Evolutionary conservation across 2,329 filamentous ascomycete species (phyloP).

Genomic region (Fusarium ambrosium): DNA sequence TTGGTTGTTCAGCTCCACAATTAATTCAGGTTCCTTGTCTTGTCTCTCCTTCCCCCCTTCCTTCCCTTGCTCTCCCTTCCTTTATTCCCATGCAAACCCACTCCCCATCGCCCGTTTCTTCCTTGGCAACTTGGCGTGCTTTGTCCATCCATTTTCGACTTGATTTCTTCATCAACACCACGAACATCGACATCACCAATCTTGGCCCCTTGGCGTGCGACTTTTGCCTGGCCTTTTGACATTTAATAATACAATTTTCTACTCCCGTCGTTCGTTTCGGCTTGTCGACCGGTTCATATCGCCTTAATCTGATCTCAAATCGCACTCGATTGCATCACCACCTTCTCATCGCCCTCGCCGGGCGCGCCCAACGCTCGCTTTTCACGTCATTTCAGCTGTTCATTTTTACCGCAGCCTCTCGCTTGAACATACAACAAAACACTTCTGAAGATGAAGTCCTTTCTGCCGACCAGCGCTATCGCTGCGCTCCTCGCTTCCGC

Average conservation of each 20-base stretch:
- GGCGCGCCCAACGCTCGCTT: conserved; percentile 37
- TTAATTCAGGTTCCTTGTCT: conserved; percentile 23
- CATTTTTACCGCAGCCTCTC: conserved; percentile 18
- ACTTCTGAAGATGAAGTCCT: conserved; percentile 41
- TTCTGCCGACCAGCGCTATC: conserved; percentile 31
- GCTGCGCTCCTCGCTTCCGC: conserved; percentile 42
- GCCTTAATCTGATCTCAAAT: conserved; percentile 6
- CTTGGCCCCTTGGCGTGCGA: conserved; percentile 5
- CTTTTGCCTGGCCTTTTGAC: not conserved
- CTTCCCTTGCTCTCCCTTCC: conserved; percentile 28
- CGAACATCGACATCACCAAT: conserved; percentile 24
- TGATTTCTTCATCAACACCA: conserved; percentile 43
- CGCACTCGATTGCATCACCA: conserved; percentile 4
- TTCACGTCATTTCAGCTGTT: conserved; percentile 1
- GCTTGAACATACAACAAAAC: conserved; percentile 8
- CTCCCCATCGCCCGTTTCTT: conserved; percentile 38
- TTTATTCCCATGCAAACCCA: conserved; percentile 32
- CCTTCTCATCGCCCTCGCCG: conserved; percentile 19
- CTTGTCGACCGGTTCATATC: conserved; percentile 5
- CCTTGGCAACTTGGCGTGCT: conserved; percentile 43
- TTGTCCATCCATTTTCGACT: conserved; percentile 23
- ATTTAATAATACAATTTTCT: conserved; percentile 9
- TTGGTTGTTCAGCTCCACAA: conserved; percentile 24
- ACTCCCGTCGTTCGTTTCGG: conserved; percentile 13
- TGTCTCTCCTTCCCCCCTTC: conserved; percentile 26